phyloP scores from a whole-genome alignment of 495 filamentous ascomycete genomes.

The Podospora pseudoanserina region DNA sequence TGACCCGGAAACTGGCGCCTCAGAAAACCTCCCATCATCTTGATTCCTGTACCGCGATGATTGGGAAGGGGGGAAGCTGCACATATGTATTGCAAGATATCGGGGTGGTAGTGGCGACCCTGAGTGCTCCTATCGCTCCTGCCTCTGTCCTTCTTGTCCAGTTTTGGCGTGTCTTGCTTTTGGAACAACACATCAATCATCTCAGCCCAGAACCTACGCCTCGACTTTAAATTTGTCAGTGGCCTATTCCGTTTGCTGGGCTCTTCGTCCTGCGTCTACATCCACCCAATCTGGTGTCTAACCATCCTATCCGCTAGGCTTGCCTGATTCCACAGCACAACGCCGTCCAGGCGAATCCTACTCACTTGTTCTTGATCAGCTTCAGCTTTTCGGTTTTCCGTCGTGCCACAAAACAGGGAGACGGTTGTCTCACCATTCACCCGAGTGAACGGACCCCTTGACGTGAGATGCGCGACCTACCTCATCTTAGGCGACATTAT shows the following conservation, averaged over 20 bases:
- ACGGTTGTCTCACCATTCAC: neutral
- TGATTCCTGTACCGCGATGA: neutral
- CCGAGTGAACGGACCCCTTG: neutral
- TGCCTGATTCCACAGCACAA: neutral
- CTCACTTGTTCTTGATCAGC: neutral
- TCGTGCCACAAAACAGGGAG: neutral
- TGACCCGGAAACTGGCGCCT: neutral
- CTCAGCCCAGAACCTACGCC: no score
- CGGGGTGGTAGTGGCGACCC: no score
- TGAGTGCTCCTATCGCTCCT: neutral
- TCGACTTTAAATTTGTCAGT: no score
- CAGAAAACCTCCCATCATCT: neutral
- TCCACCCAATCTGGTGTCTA: neutral
- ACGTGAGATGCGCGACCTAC: neutral
- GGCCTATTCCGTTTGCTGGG: neutral
- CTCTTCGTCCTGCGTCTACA: neutral
- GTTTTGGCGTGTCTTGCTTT: neutral
- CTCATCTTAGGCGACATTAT: neutral
- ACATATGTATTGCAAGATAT: neutral
- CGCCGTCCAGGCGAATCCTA: neutral
- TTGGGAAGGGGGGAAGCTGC: neutral
- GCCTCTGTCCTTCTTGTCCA: neutral
- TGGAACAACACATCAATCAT: no score
- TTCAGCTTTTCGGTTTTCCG: neutral
- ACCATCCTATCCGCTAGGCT: neutral